Base-by-base conservation (phyloP, 768 basidiomycete species). In the Termitomyces sp. region DNA sequence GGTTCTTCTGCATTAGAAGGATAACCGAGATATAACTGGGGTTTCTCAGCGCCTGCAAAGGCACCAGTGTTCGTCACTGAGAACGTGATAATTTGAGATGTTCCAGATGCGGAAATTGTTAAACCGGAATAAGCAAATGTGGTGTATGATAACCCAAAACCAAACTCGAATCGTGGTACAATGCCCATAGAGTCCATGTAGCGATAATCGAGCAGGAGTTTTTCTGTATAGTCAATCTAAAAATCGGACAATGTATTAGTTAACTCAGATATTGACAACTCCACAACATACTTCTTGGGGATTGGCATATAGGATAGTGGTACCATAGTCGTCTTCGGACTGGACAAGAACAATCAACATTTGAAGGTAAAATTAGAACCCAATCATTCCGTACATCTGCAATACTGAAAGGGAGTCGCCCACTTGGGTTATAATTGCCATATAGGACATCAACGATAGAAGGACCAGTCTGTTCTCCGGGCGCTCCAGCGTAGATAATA, bases 381-480 rank as follows among this genome's bases (percentile, higher is more conserved):
- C 3, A 11, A 19, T 26, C 23, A 15, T 14, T 19, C 6, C 10
- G 62, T 73, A 76, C 77, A 64, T 90, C 85, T 3, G 85, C 86
- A 63, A 94, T 87, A 11, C 88, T 84, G 65, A 84, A 87, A 0
- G 86, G 83, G n/a, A 88, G 68, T 43, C 85, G 78, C 12, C 84
- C 87, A 56, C 80, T 81, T 0, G 92, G 93, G 65, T 91, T 94
- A 67, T 83, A 85, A 23, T 70, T 71, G 0, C 91, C 93, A 60
- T 84, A 92, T 5, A 94, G 67, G n/a, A 96, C 78, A 62, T 94
- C 91, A 14, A 86, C 79, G 15, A 95, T 78, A 3, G 83, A 78
- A 58, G 86, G 87, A 0, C 91, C 91, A 0, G 86, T 84, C 71
- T 95, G 89, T 65, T 89, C 85, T 19, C 92, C 92, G 12, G 73